phyloP scores from a whole-genome alignment of 2,329 filamentous ascomycete genomes.

The Neodidymelliopsis sp. region DNA sequence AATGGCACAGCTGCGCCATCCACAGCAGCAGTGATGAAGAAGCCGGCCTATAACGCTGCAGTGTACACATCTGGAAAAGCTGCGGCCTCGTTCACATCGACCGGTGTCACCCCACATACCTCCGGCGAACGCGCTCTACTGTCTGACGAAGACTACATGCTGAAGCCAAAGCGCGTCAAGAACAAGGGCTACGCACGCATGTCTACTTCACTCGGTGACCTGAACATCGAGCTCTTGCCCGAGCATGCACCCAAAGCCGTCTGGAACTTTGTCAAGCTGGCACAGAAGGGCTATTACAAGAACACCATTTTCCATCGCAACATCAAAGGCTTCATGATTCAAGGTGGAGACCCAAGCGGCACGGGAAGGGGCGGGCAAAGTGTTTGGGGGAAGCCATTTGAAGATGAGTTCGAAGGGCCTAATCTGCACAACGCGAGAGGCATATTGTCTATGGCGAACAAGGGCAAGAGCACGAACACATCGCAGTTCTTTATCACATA shows the following conservation, averaged over 20 bases:
- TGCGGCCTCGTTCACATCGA: slow-evolving; percentile 94
- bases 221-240: slow-evolving; percentile 89
- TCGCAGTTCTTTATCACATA: slow-evolving; percentile 96
- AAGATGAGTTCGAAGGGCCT: slow-evolving; percentile 91
- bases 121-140: slow-evolving; percentile 85
- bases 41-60: slow-evolving; percentile 76
- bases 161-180: slow-evolving; percentile 88
- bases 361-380: slow-evolving; percentile 89
- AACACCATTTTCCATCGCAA: slow-evolving; percentile 88
- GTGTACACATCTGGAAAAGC: slow-evolving; percentile 89
- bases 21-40: slow-evolving; percentile 41
- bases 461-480: slow-evolving; percentile 97
- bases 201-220: slow-evolving; percentile 80
- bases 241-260: slow-evolving; percentile 92
- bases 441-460: slow-evolving; percentile 94
- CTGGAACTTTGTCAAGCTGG: slow-evolving; percentile 93
- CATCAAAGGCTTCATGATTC: slow-evolving; percentile 97
- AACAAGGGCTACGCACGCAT: slow-evolving; percentile 91
- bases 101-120: slow-evolving; percentile 90
- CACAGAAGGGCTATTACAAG: slow-evolving; percentile 89
- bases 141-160: slow-evolving; percentile 95
- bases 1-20: slow-evolving; percentile 38
- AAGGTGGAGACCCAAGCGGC: slow-evolving; percentile 92
- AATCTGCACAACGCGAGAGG: slow-evolving; percentile 83
- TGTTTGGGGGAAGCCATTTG: slow-evolving; percentile 93